Conservation (phyloP, 2,329 filamentous ascomycete genomes). For the Alternaria sp. region DNA sequence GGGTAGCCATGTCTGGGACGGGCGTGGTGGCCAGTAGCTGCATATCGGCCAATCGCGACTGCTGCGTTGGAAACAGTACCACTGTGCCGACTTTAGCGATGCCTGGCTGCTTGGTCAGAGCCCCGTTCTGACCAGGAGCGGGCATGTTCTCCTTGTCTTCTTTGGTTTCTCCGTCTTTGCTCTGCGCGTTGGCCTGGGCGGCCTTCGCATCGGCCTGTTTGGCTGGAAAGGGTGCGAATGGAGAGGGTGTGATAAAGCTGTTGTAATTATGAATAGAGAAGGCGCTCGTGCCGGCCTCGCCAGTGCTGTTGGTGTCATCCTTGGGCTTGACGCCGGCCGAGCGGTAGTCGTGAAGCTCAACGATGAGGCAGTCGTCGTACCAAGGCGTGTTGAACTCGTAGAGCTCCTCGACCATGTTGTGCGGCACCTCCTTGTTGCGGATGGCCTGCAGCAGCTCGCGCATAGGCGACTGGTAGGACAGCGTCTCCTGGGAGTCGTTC, state of each 20-base stretch:
- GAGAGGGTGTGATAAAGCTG: conserved; percentile 86
- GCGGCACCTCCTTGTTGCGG: conserved; percentile 76
- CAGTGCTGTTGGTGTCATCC: conserved; percentile 55
- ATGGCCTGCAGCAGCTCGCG: conserved; percentile 79
- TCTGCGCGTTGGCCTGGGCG: conserved; percentile 25
- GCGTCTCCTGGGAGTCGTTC: conserved; percentile 91
- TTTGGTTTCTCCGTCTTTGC: conserved; percentile 30
- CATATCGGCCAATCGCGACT: conserved; percentile 77
- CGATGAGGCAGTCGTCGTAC: conserved; percentile 91
- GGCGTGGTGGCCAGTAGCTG: conserved; percentile 77
- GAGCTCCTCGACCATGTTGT: conserved; percentile 85
- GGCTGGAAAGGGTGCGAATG: conserved; percentile 74
- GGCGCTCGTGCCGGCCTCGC: conserved; percentile 66
- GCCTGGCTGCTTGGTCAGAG: conserved; percentile 53
- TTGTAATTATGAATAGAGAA: conserved; percentile 95
- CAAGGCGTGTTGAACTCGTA: conserved; percentile 74
- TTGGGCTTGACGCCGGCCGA: conserved; percentile 65
- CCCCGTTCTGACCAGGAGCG: conserved; percentile 56
- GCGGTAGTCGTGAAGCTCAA: conserved; percentile 90
- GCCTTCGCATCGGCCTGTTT: conserved; percentile 35
- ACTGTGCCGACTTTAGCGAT: conserved; percentile 71
- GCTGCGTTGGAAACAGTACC: conserved; percentile 82
- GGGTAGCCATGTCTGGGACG: conserved; percentile 55
- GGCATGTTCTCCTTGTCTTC: conserved; percentile 65
- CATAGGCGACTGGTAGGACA: conserved; percentile 93